Evolutionary conservation across 805 yeast species (phyloP), one percentile per base, ranked within the genome.

Genomic region (Nadsonia fulvescens): DNA sequence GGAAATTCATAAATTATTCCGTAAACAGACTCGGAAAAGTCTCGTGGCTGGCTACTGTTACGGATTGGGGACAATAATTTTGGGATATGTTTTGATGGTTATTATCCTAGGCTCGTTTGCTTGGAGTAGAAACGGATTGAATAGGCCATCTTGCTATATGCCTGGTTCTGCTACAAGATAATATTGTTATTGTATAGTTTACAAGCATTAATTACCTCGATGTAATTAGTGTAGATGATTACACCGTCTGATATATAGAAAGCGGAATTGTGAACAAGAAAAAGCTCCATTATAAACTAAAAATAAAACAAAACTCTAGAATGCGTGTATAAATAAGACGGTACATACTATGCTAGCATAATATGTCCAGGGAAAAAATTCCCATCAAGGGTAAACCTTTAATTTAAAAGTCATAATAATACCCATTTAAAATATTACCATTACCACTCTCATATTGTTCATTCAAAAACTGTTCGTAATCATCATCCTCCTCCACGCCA

Each of bases 51-150:
- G 66, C 4, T 61, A 68, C 29, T 31, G 46, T 5, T 82, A 82
- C 43, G 73, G 63, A 5, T 14, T 48, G 1, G 29, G 42, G 0
- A 60, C 77, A 9, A 39, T 78, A 2, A 37, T 47, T 2, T 28
- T 52, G 0, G 58, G 72, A 9, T 77, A 65, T 42, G 28, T 49
- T 4, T 17, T 66, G 1, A 49, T 66, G 29, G 46, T 81, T 3
- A 30, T 78, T n/a, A 62, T 70, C 2, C 41, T 74, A 14, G 94
- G 93, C 0, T 52, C 75, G 5, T 78, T 69, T 41, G 57, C 61
- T 20, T 82, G 93, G 93, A 50, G 76, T 76, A 3, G 9, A 25
- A 6, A 15, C 26, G 8, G 23, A 1, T 34, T 61, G 9, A 19
- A 38, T 8, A 35, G 37, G 27, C 40, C 44, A 6, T 3, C 43